Base-by-base conservation (phyloP, 768 basidiomycete genomes). In the Mycena vulgaris region DNA sequence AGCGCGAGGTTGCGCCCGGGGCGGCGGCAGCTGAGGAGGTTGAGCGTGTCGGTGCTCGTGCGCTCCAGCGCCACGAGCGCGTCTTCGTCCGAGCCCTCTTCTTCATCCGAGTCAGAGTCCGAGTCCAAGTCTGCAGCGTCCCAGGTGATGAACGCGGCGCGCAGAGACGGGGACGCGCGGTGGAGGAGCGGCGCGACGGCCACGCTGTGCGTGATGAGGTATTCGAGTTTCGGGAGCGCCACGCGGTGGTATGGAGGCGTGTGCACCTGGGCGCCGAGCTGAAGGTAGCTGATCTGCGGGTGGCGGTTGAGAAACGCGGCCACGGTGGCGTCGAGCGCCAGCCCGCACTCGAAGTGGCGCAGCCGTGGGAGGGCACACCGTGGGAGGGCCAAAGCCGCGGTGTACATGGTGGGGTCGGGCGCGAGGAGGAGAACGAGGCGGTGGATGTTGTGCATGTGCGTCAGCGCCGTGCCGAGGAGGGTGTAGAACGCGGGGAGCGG, bases 1-100 rank as follows among this genome's bases (percentile, higher is more conserved):
- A 84, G 66, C 61, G 83, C 84, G 42, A 81, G 64, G 65, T 85
- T 85, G 83, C 84, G 83, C 0, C 83, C 82, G 57, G 80, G 73
- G 27, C 82, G 72, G 21, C 80, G 77, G 66, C 83, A 83, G 62
- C 79, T 78, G 60, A 85, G 75, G 16, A 84, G 61, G 52, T 78
- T 79, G 28, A 84, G 78, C 0, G 77, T 80, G 11, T 77, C 75
- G 25, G 78, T 75, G 59, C 81, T 81, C n/a, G 77, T 76, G 17
- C 75, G 75, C 23, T 75, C 78, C 17, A 85, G 79, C 3, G 79
- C 77, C 13, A 68, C 63, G 49, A 85, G 78, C 1, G 80, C 78
- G 30, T 78, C 71, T 51, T 79, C 76, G 8, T 5, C 21, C 42
- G 42, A 3, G 21, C 3, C 10, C 39, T 8, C 42, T n/a, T 78